Base-by-base conservation (phyloP, 176 grass and related monocot genomes). In the Carex cristatella region DNA sequence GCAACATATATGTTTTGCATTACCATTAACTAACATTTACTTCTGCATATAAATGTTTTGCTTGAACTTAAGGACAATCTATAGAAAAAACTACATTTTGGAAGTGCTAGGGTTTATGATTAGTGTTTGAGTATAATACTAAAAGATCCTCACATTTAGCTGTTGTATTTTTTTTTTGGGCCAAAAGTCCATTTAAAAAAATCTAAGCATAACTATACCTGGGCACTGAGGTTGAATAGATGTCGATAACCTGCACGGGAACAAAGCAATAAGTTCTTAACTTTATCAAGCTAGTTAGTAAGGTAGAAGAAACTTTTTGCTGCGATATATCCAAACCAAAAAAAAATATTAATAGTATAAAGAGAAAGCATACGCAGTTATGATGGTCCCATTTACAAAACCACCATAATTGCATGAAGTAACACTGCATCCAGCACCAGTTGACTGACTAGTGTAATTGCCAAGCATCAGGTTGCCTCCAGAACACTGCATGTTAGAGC, bases 401-500 rank as follows among this genome's bases (percentile, higher is more conserved):
- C 94, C 94, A n/a, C 89, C 89, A 69, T 97, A 97, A 82, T 68
- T 88, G 83, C 94, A 97, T 2, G 94, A 91, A 7, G 90, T 93
- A 51, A 97, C 90, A 73, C 87, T 91, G 89, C 92, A 97, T 57
- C 94, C 94, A 57, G 85, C 87, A 83, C 69, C 70, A 75, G 92
- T 92, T 72, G 88, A 67, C 38, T 90, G 68, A 30, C 88, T 73
- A 0, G 90, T 94, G 81, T 75, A 84, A 81, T 97, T 88, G 79
- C 94, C 94, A 53, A 94, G 87, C 87, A 91, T 79, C 77, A 97
- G 81, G 86, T 54, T 94, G 84, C 90, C 94, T 72, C 85, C 89
- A 78, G 72, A 59, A 87, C 94, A 97, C 89, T 94, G 94, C 92
- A 97, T 94, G 87, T 77, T 97, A 1, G 92, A 91, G 82, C 94